Base-by-base conservation (phyloP, 257 asterid genomes). In the Fraxinus cuspidata region DNA sequence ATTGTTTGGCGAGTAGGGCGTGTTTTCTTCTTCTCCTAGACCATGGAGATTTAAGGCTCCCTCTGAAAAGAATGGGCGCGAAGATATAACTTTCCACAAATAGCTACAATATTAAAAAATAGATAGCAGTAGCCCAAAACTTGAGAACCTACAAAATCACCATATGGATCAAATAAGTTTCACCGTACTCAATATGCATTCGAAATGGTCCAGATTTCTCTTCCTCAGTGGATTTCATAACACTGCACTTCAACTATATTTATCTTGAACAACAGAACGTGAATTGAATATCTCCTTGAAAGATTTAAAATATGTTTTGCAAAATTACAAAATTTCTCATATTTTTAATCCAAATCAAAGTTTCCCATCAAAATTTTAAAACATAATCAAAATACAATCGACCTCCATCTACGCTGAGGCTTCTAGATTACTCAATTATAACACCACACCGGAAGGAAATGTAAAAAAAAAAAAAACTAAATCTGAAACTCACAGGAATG, bases 21-120 rank as follows among this genome's bases (percentile, higher is more conserved):
- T 87, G 87, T 81, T 91, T 94, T 76, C 97, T 87, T 85, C 91
- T 91, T 82, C 97, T 89, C 78, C 87, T 83, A 69, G 98, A 91
- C 98, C 98, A 92, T 28, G 98, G 97, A 76, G 97, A 92, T 83
- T 88, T 94, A 85, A 84, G 91, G 87, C 86, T 88, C 73, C 91
- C 96, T 86, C 94, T 86, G 92, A 29, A 71, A 74, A 70, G 37
- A 72, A 81, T 67, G 56, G 35, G 64, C 70, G 64, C 76, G 49
- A 47, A 74, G 16, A 75, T 78, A 60, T 83, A 42, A 80, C 27
- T 37, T 64, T 75, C 77, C 49, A 74, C 79, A 23, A 12, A 63
- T 18, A 79, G 58, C 47, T 77, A 34, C 28, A 49, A 58, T 13
- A 40, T 37, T 47, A 35, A 15, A 72, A 80, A 69, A 19, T 73